Percentiles rank a stretch among this genome's conserved stretches.
Conservation (phyloP, 306 rosid species). For the Ormosia emarginata region DNA sequence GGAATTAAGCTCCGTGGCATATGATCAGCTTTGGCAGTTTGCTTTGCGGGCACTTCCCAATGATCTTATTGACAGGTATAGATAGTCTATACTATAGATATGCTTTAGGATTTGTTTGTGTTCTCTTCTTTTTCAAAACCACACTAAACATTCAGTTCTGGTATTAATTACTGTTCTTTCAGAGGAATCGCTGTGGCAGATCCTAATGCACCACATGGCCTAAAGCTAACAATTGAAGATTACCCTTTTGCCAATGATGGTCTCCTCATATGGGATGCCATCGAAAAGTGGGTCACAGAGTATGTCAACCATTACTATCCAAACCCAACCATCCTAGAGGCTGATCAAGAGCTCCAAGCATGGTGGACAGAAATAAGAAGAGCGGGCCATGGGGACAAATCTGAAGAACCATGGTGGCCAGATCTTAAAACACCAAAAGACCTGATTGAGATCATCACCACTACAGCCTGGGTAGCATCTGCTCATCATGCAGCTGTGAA, state of each 20-base stretch:
- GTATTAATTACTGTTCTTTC: background rate
- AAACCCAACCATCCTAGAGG: constrained; percentile 5
- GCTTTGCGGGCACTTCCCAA: constrained; percentile 44
- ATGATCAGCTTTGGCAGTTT: constrained; percentile 39
- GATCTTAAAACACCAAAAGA: constrained; percentile 31
- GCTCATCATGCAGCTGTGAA: constrained; percentile 50
- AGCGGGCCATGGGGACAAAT: constrained; percentile 41
- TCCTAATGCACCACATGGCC: constrained; percentile 39
- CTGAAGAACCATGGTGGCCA: constrained; percentile 52
- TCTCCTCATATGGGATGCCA: constrained; percentile 47
- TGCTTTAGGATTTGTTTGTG: background rate
- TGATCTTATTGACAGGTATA: constrained; percentile 43
- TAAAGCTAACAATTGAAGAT: constrained; percentile 45
- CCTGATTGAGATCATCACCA: constrained; percentile 28
- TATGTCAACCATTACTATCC: constrained; percentile 49
- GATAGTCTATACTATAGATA: too few relatives aligned
- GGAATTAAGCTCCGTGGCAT: constrained; percentile 38
- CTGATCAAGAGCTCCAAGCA: constrained; percentile 46
- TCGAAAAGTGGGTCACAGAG: constrained; percentile 41
- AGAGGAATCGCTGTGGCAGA: constrained; percentile 47
- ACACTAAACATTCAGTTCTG: background rate
- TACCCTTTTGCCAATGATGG: constrained; percentile 54
- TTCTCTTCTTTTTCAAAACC: background rate
- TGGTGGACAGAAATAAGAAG: constrained; percentile 49
- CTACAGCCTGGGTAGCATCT: constrained; percentile 40